Conservation (phyloP, 169 alveolate genomes). For the Miamiensis avidus region DNA sequence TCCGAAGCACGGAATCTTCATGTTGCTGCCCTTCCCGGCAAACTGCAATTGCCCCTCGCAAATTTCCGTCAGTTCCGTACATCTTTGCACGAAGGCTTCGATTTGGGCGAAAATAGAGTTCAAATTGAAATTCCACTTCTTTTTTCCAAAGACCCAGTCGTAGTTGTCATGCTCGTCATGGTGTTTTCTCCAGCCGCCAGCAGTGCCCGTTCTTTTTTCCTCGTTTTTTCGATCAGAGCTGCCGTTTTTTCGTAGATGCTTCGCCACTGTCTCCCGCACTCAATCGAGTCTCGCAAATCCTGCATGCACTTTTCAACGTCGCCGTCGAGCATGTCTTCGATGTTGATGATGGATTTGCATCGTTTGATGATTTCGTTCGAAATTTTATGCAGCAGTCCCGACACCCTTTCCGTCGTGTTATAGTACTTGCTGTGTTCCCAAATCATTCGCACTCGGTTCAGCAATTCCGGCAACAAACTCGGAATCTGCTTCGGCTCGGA, state of each 20-base stretch:
- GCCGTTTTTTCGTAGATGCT: slow-evolving; percentile 79
- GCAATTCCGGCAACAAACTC: slow-evolving; percentile 82
- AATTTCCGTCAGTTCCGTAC: slow-evolving; percentile 92
- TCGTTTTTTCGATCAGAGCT: slow-evolving; percentile 69
- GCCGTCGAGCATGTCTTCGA: slow-evolving; percentile 83
- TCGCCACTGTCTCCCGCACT: slow-evolving; percentile 92
- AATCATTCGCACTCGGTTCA: slow-evolving; percentile 90
- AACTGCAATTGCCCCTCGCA: slow-evolving; percentile 92
- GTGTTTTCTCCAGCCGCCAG: no score
- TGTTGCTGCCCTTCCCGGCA: slow-evolving; percentile 80
- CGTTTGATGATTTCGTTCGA: slow-evolving; percentile 90
- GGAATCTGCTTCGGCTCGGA: slow-evolving; percentile 90
- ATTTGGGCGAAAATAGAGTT: slow-evolving; percentile 94
- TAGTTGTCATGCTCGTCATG: no score
- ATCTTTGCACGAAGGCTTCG: slow-evolving; percentile 95
- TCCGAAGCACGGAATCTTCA: slow-evolving; percentile 54
- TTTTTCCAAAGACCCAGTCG: no score
- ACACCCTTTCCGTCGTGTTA: slow-evolving; percentile 87
- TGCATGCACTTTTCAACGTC: slow-evolving; percentile 85
- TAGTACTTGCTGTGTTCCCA: slow-evolving; percentile 88
- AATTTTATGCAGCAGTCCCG: slow-evolving; percentile 90
- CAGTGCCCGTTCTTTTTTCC: slow-evolving; percentile 54
- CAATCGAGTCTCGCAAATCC: slow-evolving; percentile 86
- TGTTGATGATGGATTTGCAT: slow-evolving; percentile 88
- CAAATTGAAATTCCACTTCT: slow-evolving; percentile 84